Evolutionary conservation across 2,329 filamentous ascomycete genomes (phyloP).

Genomic region (Anisogramma anomala): DNA sequence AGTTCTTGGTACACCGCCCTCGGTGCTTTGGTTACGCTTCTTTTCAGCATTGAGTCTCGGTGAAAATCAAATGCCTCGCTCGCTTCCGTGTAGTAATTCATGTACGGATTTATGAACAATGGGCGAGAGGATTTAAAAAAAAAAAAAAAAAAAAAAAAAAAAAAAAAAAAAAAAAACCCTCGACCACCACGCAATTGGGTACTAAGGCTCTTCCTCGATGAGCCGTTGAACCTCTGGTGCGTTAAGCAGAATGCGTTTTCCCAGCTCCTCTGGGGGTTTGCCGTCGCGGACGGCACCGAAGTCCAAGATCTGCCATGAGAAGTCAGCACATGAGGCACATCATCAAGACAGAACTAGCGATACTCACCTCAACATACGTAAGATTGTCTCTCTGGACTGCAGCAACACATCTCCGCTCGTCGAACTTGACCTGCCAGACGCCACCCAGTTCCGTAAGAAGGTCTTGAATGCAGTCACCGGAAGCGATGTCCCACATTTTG

Average conservation of each 20-base stretch:
- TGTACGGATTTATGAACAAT: background rate
- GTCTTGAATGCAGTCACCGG: constrained; percentile 84
- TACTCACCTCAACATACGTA: constrained; percentile 86
- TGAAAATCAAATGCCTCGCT: background rate
- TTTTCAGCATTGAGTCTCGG: background rate
- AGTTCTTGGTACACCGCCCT: background rate
- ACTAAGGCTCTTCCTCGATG: constrained; percentile 33
- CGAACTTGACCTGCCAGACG: constrained; percentile 99
- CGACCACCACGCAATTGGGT: too few relatives aligned
- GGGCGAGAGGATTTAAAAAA: background rate
- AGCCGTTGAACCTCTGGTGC: constrained; percentile 41
- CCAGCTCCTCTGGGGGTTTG: constrained; percentile 62
- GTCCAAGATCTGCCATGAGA: constrained; percentile 68
- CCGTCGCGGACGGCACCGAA: constrained; percentile 92
- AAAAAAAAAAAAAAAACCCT: background rate
- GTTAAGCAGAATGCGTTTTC: constrained; percentile 62
- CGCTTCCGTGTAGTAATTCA: background rate
- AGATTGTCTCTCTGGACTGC: constrained; percentile 86
- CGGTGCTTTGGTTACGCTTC: background rate
- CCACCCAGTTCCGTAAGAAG: constrained; percentile 84
- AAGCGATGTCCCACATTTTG: constrained; percentile 97
- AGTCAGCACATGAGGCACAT: constrained; percentile 17
- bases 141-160: background rate
- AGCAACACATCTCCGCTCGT: constrained; percentile 87
- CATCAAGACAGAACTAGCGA: constrained; percentile 1